These are phyloP conservation scores for Lasiodiplodia hormozganensis DNA, from an alignment of 2,329 filamentous ascomycete species.

Conservation along the genomic window DNA sequence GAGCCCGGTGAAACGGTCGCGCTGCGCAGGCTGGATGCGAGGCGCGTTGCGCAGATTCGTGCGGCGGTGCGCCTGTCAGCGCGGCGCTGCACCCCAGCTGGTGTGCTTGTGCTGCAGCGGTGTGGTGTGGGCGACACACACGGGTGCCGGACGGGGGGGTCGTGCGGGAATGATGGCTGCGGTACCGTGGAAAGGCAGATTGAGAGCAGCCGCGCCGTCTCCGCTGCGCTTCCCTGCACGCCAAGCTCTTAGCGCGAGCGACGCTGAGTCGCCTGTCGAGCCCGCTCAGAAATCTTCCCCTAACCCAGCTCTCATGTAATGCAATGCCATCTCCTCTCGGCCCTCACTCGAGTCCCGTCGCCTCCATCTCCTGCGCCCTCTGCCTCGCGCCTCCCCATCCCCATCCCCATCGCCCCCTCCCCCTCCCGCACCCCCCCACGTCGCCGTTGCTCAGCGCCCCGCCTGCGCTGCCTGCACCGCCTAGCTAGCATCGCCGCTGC, in stretches of 20 bases:
- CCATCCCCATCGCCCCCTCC: slow-evolving; percentile 9
- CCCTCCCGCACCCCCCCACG: neutral
- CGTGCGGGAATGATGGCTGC: slow-evolving; percentile 23
- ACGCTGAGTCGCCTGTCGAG: slow-evolving; percentile 17
- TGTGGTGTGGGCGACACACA: neutral
- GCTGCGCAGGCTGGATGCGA: slow-evolving; percentile 16
- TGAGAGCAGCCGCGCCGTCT: slow-evolving; percentile 23
- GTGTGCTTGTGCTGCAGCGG: slow-evolving; percentile 11
- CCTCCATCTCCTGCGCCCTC: slow-evolving; percentile 26
- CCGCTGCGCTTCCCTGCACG: slow-evolving; percentile 12
- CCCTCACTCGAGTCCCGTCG: slow-evolving; percentile 26
- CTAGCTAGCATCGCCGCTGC: neutral
- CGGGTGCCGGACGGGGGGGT: slow-evolving; percentile 7
- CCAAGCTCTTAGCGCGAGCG: slow-evolving; percentile 15
- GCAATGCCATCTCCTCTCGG: slow-evolving; percentile 23
- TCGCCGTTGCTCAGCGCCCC: neutral
- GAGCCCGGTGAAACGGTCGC: slow-evolving; percentile 23
- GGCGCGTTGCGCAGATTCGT: slow-evolving; percentile 25
- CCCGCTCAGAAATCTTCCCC: slow-evolving; percentile 23
- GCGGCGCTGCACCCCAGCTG: slow-evolving; percentile 6
- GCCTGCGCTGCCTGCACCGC: slow-evolving; percentile 1
- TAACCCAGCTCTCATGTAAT: slow-evolving; percentile 28
- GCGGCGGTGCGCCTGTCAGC: slow-evolving; percentile 25
- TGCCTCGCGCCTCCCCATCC: slow-evolving; percentile 24
- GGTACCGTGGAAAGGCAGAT: slow-evolving; percentile 16